Conservation (phyloP, 768 basidiomycete genomes). For the Phlebiopsis gigantea region DNA sequence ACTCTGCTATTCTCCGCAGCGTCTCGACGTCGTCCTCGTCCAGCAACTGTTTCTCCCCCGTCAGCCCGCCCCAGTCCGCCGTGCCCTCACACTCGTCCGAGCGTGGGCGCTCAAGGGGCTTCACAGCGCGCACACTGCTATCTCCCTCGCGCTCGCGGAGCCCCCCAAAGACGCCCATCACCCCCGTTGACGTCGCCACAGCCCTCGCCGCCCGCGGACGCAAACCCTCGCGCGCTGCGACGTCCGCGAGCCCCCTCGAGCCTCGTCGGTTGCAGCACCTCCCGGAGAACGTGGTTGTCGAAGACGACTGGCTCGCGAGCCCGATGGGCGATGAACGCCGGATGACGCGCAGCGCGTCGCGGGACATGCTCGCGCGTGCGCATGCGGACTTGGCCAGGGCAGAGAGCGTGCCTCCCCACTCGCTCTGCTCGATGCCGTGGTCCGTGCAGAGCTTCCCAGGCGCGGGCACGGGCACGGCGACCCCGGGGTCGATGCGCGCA, state of each 20-base stretch:
- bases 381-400: slow-evolving; percentile 12
- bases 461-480: background rate
- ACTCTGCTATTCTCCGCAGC: slow-evolving; percentile 22
- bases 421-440: slow-evolving; percentile 14
- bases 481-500: background rate
- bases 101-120: slow-evolving; percentile 15
- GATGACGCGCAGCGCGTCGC: slow-evolving; percentile 6
- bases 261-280: slow-evolving; percentile 1
- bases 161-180: slow-evolving; percentile 41
- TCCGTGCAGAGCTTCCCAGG: background rate
- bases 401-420: slow-evolving; percentile 21
- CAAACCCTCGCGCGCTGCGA: slow-evolving; percentile 11
- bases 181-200: slow-evolving; percentile 29
- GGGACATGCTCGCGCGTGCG: slow-evolving; percentile 7
- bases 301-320: slow-evolving; percentile 3
- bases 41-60: slow-evolving; percentile 8
- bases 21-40: slow-evolving; percentile 18
- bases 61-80: slow-evolving; percentile 9
- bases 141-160: slow-evolving; percentile 41
- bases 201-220: slow-evolving; percentile 12
- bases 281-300: slow-evolving; percentile 9
- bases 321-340: background rate
- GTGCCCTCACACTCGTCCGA: slow-evolving; percentile 5
- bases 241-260: slow-evolving; percentile 1
- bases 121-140: slow-evolving; percentile 6